Evolutionary conservation across 2,329 filamentous ascomycete genomes (phyloP).

Genomic region (Lachnellula hyalina): DNA sequence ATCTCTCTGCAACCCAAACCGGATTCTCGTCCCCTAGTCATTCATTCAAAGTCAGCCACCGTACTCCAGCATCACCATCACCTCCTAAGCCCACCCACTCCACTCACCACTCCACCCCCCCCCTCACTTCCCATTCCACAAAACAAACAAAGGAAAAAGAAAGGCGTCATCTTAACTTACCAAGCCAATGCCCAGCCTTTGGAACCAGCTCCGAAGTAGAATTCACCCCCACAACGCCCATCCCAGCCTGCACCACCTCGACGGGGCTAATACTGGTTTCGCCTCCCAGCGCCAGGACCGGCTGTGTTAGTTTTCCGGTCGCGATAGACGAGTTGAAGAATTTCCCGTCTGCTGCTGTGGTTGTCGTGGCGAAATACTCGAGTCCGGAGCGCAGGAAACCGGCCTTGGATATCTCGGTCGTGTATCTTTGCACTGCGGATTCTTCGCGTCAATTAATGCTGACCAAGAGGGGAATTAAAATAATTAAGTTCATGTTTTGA

Average conservation of each 20-base stretch:
- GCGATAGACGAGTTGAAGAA: background rate
- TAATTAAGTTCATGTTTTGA: no score
- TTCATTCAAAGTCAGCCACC: background rate
- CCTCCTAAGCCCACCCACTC: no score
- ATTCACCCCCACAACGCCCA: background rate
- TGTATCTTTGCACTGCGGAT: background rate
- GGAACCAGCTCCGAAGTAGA: background rate
- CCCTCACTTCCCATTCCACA: no score
- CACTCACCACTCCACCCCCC: no score
- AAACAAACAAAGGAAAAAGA: background rate
- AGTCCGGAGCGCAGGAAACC: background rate
- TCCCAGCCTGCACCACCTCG: background rate
- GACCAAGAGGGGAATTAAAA: no score
- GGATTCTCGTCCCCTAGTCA: conserved; percentile 5
- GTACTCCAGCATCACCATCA: no score
- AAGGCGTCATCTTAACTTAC: background rate
- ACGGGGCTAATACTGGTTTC: background rate
- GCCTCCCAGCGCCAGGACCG: background rate
- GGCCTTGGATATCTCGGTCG: background rate
- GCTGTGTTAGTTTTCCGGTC: background rate
- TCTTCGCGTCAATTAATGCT: no score
- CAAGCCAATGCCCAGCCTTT: background rate
- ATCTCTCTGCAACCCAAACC: conserved; percentile 2
- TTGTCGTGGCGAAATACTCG: background rate
- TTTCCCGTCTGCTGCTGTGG: background rate